phyloP scores from a whole-genome alignment of 2,329 filamentous ascomycete genomes.

The Pseudocercospora fijiensis region DNA sequence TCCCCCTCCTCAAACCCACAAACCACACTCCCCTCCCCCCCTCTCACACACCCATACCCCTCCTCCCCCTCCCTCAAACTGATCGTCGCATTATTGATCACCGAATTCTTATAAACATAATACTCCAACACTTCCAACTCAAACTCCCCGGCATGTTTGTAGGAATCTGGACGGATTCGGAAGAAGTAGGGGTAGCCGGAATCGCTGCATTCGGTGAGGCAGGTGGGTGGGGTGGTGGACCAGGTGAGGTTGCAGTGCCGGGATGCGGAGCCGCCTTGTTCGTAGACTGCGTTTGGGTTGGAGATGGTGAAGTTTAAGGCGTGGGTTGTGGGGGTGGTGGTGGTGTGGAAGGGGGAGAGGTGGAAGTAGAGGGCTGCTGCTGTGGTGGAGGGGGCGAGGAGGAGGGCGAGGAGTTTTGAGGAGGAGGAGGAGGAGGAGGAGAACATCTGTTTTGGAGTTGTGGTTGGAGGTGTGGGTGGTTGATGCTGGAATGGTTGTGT shows the following conservation, averaged over 20 bases:
- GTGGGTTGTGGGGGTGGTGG: slow-evolving; percentile 20
- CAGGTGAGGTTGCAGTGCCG: slow-evolving; percentile 22
- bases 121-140: slow-evolving; percentile 12
- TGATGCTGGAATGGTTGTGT: too few relatives aligned
- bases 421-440: background rate
- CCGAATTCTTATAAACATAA: slow-evolving; percentile 12
- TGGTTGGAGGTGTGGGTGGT: background rate
- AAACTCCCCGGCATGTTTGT: background rate
- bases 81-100: slow-evolving; percentile 9
- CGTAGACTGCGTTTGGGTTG: slow-evolving; percentile 25
- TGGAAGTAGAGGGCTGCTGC: slow-evolving; percentile 25
- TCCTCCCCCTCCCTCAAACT: background rate
- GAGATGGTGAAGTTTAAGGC: slow-evolving; percentile 26
- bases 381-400: slow-evolving; percentile 4
- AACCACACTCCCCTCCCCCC: background rate
- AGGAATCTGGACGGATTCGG: background rate
- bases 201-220: background rate
- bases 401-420: background rate
- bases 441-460: background rate
- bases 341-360: slow-evolving; percentile 17
- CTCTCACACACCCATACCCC: background rate
- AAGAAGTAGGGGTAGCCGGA: background rate
- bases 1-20: background rate
- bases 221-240: background rate
- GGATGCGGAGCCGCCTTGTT: slow-evolving; percentile 22